Base-by-base conservation (phyloP, 805 yeast species). In the Ogataea glucozyma region DNA sequence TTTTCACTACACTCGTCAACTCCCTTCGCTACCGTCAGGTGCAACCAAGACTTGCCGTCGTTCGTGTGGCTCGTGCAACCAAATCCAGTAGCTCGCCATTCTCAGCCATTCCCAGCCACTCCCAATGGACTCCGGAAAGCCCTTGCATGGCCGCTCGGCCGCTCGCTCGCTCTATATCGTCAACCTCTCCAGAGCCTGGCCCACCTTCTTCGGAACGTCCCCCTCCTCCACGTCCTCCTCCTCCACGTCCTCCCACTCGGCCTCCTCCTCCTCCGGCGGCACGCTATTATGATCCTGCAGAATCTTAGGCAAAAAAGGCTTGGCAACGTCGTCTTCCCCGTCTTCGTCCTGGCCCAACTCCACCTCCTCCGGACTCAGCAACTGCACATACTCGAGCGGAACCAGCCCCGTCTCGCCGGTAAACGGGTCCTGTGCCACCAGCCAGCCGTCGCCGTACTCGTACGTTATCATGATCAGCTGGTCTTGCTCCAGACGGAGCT, bases 381-480 rank as follows among this genome's bases (percentile, higher is more conserved):
- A 61, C 43, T 86, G 84, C 22, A 93, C 97, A 57, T 90, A 93
- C 56, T 87, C 97, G 57, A 90, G 96, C 1, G 99, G 99, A 5
- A 93, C 95, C 39, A 93, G 75, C 2, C 99, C 99, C 10, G 95
- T 86, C 49, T 82, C 85, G 1, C 88, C 88, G 2, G 85, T 74
- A 20, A 58, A 71, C 1, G 87, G 83, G 56, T 88, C 89, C 53
- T 79, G 81, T 0, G 97, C 98, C 39, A 93, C 97, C 3, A 93
- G 74, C 99, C 99, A 93, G 6, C 99, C 99, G 62, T 91, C 97
- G 19, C 98, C 98, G 62, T 91, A 96, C 44, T 95, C 79, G 62
- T 90, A 91, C 46, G 84, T 80, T 22, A 93, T 85, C 78, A 89
- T 83, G 2, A 93, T 79, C 11, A 79, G 63, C 64, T 93, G 97